Conservation (phyloP, 257 asterid genomes). For the Capsicum baccatum region DNA sequence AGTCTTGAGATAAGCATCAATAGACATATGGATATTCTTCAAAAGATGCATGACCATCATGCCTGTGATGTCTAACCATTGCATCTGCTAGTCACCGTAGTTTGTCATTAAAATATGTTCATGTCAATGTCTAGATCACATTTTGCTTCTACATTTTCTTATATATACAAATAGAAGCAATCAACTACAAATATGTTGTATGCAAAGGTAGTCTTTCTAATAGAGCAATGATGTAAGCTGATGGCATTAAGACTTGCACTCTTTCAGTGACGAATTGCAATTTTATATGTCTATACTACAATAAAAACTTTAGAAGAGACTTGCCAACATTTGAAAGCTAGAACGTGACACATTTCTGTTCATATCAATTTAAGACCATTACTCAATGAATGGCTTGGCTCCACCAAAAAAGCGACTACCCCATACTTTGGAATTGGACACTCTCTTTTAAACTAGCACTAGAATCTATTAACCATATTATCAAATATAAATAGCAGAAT, state of each 20-base stretch:
- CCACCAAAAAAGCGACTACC: neutral
- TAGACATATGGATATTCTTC: neutral
- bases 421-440: neutral
- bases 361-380: neutral
- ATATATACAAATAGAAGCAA: neutral
- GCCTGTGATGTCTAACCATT: slow-evolving; percentile 3
- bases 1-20: neutral
- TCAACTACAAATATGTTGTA: neutral
- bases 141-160: neutral
- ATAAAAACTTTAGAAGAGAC: neutral
- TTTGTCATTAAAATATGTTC: neutral
- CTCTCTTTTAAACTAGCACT: slow-evolving; percentile 6
- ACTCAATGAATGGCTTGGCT: neutral
- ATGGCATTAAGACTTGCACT: neutral
- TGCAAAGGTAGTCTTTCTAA: neutral
- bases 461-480: neutral
- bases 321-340: neutral
- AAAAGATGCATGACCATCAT: neutral
- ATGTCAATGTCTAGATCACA: neutral
- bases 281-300: neutral
- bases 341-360: neutral
- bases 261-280: slow-evolving; percentile 18
- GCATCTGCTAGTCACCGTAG: neutral
- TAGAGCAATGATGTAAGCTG: neutral
- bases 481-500: neutral